Base-by-base conservation (phyloP, 2,329 filamentous ascomycete genomes). In the Mycosphaerelloides madeirae region DNA sequence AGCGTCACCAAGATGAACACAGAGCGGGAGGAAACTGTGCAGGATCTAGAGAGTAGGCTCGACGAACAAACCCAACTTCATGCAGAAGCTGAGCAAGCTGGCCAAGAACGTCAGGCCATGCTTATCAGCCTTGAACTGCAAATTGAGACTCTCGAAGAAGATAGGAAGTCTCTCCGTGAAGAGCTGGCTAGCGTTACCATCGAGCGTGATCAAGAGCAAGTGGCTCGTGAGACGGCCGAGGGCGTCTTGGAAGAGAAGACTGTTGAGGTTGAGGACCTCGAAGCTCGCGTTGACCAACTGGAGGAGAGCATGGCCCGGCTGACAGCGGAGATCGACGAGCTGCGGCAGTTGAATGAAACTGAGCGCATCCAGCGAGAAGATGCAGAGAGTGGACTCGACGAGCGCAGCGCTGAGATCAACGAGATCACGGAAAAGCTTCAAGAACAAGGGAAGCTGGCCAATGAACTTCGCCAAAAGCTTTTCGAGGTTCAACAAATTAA, bases 391-490 rank as follows among this genome's bases (percentile, higher is more conserved):
- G 66, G 65, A 18, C 61, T 74, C 1, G 70, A 74, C 28, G 63
- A 67, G 9, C 64, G 65, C 18, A 67, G 70, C 41, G 60, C 58
- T 6, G 57, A 68, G 42, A 65, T 74, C 33, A 66, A 65, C 4
- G 63, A 65, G 6, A 61, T 73, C 16, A 64, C 69, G 15, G 41
- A 60, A 18, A 66, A 66, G 42, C 55, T 74, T 4, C 63, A 66
- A 16, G 60, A 66, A 15, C 55, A 61, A n/a, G 71, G 72, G 31
- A 58, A 67, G 13, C 64, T 72, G 47, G 69, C 70, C n/a, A 73
- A 75, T 25, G 65, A 72, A 51, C 64, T 75, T 19, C 70, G 71
- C 3, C 65, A 68, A 42, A 74, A 74, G 56, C 56, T 74, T 5
- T 74, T 71, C 54, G 61, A 69, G 38, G 58, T 68, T 2, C 72